Base-by-base conservation (phyloP, 2,329 filamentous ascomycete species). In the Venturia aucupariae region DNA sequence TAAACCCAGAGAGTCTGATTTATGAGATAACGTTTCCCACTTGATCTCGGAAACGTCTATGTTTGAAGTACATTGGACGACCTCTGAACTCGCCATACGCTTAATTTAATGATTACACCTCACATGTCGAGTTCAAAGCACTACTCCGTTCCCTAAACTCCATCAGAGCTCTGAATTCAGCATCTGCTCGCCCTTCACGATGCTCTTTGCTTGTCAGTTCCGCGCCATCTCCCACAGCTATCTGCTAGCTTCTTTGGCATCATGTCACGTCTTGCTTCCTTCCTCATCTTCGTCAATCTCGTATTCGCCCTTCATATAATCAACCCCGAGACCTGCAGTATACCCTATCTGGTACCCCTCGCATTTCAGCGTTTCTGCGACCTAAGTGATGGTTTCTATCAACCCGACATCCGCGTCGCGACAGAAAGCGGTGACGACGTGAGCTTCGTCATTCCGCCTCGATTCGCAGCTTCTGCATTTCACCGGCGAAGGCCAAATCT, bases 301-400 rank as follows among this genome's bases (percentile, higher is more conserved):
- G 51, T 35, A 11, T 10, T 32, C 51, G 42, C 59, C 5, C 59
- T 60, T 42, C 59, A 41, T 6, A 41, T 60, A 39, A 60, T 60
- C 15, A 42, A 60, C 11, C 59, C 59, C 4, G 59, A 60, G 11
- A 60, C 59, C 30, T 41, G 38, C 10, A 41, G 38, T 8, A 41
- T 60, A 41, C 59, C 59, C 0, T 41, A 60, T 15, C 17, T 60
- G 10, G 35, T 60, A 24, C 59, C 59, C 10, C 35, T 32, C 10
- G 35, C 41, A 17, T 60, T 60, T 38, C 59, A 60, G 44, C 35
- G 17, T 17, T 60, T 41, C 19, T 60, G 59, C 59, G 59, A 60
- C 24, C 38, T 41, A 15, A 60, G 59, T 17, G 59, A 60, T 13
- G 59, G 27, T 7, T 60, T 38, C 17, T 60, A 41, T 27, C 15